Percentiles rank a stretch among this genome's conserved stretches.
phyloP scores from a whole-genome alignment of 768 basidiomycete species.

The Tulasnella sp. region DNA sequence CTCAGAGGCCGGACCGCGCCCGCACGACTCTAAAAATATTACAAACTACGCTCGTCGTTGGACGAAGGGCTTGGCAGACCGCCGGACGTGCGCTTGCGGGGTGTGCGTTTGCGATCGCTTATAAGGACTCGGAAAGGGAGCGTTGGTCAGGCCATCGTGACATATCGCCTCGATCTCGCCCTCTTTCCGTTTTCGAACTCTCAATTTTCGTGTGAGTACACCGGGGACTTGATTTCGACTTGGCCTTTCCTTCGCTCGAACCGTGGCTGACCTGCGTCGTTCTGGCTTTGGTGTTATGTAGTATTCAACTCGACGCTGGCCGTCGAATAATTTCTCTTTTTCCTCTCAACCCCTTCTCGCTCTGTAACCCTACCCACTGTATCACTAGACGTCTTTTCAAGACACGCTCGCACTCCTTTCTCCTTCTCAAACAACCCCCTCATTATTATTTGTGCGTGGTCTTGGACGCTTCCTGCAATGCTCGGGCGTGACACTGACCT shows the following conservation, averaged over 20 bases:
- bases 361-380: background rate
- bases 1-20: background rate
- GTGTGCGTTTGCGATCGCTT: background rate
- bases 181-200: background rate
- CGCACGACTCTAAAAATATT: conserved; percentile 1
- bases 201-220: background rate
- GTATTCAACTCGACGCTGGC: background rate
- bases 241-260: background rate
- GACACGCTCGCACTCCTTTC: background rate
- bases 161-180: background rate
- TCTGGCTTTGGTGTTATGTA: background rate
- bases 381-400: background rate
- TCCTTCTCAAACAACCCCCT: background rate
- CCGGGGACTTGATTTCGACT: background rate
- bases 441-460: background rate
- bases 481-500: background rate
- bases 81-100: background rate
- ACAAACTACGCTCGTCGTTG: background rate
- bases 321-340: background rate
- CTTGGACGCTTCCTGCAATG: no score
- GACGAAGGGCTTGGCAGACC: background rate
- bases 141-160: background rate
- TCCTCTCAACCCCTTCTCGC: background rate
- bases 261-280: background rate
- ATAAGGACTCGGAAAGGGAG: background rate